Base-by-base conservation (phyloP, 2,329 filamentous ascomycete genomes). In the Pseudogymnoascus sp. region DNA sequence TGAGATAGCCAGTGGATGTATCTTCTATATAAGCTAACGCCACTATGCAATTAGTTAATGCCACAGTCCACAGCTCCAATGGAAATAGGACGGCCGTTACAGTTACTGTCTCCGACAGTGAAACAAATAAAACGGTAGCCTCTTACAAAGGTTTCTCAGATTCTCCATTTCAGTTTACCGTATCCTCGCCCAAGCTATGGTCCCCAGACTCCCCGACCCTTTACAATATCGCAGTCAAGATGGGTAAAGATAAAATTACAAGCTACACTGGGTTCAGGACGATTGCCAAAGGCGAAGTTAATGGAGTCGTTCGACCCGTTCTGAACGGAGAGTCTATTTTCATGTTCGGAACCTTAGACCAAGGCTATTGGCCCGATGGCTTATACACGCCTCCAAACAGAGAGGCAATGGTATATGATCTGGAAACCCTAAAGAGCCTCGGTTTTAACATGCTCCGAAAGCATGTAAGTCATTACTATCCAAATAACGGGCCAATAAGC, bases 361-460 rank as follows among this genome's bases (percentile, higher is more conserved):
- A 90, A 68, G 88, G 88, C 0, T 89, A 79, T 72, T 90, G 87
- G 87, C 87, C 87, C 0, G 87, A 90, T 69, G 88, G 88, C 0
- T 75, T 90, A 3, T 83, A 90, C 70, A 81, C 81, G 0, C 81
- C 88, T 0, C 88, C 88, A 0, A 89, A 79, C 7, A 76, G 79
- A 2, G 86, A 90, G 66, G 88, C 87, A 0, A 87, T 90, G 85
- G 76, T 84, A 0, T 89, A 81, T 62, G 88, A 90, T 68, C 70
- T 91, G 11, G 70, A 87, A 64, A 74, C 84, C 4, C 73, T 90
- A 63, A 90, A 90, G 74, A 75, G 77, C 1, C 77, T 90, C 1
- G 87, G 87, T 0, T 87, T 88, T 73, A 90, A 90, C 72, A 86
- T 86, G 79, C 71, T 90, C 8, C 83, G 88, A 37, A 90, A 91